Conservation (phyloP, 257 asterid species). For the Plantago elongata region DNA sequence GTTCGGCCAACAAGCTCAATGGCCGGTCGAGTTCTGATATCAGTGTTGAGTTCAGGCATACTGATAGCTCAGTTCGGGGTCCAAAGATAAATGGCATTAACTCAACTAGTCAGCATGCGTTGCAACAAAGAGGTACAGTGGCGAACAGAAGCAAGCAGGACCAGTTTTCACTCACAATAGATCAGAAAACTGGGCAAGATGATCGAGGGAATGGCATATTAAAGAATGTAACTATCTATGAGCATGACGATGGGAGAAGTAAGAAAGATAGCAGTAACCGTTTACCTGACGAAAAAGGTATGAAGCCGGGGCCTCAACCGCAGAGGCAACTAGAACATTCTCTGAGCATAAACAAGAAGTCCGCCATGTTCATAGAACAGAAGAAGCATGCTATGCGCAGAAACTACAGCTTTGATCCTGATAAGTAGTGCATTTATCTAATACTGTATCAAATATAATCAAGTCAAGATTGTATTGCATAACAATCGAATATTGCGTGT, state of each 20-base stretch:
- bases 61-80: conserved; percentile 16
- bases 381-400: conserved; percentile 43
- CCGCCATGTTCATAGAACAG: conserved; percentile 44
- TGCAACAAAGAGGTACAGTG: conserved; percentile 4
- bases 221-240: conserved; percentile 12
- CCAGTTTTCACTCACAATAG: background rate
- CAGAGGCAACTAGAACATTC: conserved; percentile 24
- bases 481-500: conserved; percentile 1
- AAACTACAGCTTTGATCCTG: conserved; percentile 26
- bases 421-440: conserved; percentile 6
- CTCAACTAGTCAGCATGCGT: conserved; percentile 5
- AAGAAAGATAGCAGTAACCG: conserved; percentile 9
- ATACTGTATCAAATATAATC: background rate
- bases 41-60: conserved; percentile 41
- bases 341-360: conserved; percentile 40
- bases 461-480: background rate
- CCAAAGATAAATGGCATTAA: conserved; percentile 21
- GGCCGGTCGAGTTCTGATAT: conserved; percentile 27
- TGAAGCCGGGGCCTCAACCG: conserved; percentile 10
- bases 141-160: background rate
- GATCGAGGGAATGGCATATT: background rate
- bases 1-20: conserved; percentile 6
- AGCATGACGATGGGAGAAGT: conserved; percentile 13
- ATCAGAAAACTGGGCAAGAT: background rate
- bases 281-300: conserved; percentile 14